A percentile compares a stretch with the other conserved stretches of the same genome.
Evolutionary conservation across 2,329 filamentous ascomycete genomes (phyloP).

Genomic region (Fusarium pseudoanthophilum): DNA sequence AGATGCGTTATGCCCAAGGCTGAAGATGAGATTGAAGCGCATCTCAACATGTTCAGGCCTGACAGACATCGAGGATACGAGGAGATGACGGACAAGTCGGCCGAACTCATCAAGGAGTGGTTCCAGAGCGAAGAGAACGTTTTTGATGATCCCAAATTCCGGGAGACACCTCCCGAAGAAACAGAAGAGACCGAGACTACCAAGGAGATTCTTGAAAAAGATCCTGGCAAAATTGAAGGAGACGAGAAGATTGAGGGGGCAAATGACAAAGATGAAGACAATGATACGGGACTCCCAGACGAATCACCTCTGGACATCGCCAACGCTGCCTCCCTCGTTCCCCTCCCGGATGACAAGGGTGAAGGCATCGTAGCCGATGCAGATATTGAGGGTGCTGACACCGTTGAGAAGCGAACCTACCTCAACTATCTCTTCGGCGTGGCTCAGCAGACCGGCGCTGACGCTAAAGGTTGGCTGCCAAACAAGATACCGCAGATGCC

Average conservation of each 20-base stretch:
- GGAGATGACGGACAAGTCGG: slow-evolving; percentile 68
- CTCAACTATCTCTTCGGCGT: slow-evolving; percentile 61
- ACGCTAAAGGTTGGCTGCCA: slow-evolving; percentile 58
- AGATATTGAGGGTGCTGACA: slow-evolving; percentile 49
- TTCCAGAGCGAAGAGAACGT: slow-evolving; percentile 58
- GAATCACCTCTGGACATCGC: slow-evolving; percentile 63
- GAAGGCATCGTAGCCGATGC: slow-evolving; percentile 47
- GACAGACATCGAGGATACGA: slow-evolving; percentile 72
- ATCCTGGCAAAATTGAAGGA: slow-evolving; percentile 28
- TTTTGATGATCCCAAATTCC: slow-evolving; percentile 59
- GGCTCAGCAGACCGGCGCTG: slow-evolving; percentile 60
- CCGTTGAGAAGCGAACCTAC: slow-evolving; percentile 55
- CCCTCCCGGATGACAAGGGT: slow-evolving; percentile 56
- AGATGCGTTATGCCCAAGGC: slow-evolving; percentile 71
- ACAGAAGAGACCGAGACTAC: slow-evolving; percentile 44
- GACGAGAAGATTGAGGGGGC: background rate
- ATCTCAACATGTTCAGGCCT: slow-evolving; percentile 73
- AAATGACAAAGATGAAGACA: slow-evolving; percentile 8
- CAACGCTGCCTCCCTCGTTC: slow-evolving; percentile 61
- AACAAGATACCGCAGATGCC: slow-evolving; percentile 54
- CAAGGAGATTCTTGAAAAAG: slow-evolving; percentile 39
- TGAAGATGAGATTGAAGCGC: slow-evolving; percentile 77
- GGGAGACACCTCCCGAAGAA: slow-evolving; percentile 53
- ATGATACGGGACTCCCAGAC: slow-evolving; percentile 42
- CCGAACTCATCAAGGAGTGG: slow-evolving; percentile 68